Conservation (phyloP, 176 grass and related monocot genomes). For the Saccharum officinarum region DNA sequence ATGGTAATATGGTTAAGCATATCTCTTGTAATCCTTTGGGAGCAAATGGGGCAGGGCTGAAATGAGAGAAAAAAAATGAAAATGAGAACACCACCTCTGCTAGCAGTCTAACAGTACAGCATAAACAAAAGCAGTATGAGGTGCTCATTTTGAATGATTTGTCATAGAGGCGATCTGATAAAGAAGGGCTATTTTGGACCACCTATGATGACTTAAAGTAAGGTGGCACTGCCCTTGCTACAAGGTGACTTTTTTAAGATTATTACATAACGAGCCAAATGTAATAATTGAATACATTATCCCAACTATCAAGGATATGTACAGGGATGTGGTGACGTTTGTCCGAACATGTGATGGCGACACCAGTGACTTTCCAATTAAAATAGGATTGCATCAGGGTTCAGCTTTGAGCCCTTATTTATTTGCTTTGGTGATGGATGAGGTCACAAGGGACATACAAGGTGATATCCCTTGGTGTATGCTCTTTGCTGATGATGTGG, state of each 20-base stretch:
- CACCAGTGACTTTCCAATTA: no score
- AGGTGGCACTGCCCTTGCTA: conserved; percentile 3
- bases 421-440: no score
- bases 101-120: neutral
- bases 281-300: neutral
- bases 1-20: conserved; percentile 93
- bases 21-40: conserved; percentile 88
- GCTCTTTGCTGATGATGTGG: no score
- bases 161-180: neutral
- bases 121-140: conserved; percentile 7
- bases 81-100: conserved; percentile 17
- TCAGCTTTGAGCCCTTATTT: no score
- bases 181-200: neutral
- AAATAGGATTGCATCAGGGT: no score
- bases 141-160: neutral
- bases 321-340: no score
- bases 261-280: neutral
- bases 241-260: neutral
- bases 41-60: conserved; percentile 94
- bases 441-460: no score
- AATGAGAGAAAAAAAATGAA: conserved; percentile 21
- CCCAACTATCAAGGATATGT: neutral
- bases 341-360: no score
- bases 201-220: neutral
- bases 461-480: no score